Evolutionary conservation across 495 filamentous ascomycete genomes (phyloP).

Genomic region (Hypoxylon subgilvum): DNA sequence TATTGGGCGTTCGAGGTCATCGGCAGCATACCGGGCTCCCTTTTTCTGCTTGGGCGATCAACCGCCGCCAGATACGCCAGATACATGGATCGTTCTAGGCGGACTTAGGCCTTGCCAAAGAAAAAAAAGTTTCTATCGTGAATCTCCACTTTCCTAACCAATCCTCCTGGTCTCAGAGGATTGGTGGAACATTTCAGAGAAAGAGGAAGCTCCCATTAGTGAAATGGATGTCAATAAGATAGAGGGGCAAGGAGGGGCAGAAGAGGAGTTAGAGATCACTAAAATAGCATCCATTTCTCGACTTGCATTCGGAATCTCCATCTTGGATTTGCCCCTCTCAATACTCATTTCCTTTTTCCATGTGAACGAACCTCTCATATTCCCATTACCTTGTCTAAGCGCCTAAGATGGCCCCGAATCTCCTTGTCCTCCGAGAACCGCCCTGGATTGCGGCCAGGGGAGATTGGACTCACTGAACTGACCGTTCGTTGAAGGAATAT

Average conservation of each 20-base stretch:
- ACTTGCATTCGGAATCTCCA: background rate
- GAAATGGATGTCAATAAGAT: background rate
- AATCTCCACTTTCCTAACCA: constrained; percentile 2
- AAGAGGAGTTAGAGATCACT: constrained; percentile 1
- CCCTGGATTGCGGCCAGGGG: constrained; percentile 12
- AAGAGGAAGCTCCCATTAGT: constrained; percentile 27
- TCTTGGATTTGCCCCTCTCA: constrained; percentile 3
- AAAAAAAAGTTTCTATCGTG: background rate
- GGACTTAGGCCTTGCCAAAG: too few species aligned
- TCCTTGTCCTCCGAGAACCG: too few species aligned
- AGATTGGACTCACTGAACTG: too few species aligned
- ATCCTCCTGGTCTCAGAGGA: constrained; percentile 13
- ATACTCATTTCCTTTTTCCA: constrained; percentile 26
- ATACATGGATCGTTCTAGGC: too few species aligned
- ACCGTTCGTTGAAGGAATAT: background rate
- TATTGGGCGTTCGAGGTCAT: constrained; percentile 5
- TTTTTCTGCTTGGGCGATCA: too few species aligned
- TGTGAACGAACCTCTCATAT: constrained; percentile 16
- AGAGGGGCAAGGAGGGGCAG: constrained; percentile 1
- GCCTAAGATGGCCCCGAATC: constrained; percentile 31
- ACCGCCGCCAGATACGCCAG: too few species aligned
- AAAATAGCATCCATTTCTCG: constrained; percentile 19
- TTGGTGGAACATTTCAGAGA: constrained; percentile 28
- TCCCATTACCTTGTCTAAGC: constrained; percentile 29
- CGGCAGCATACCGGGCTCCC: constrained; percentile 22